A percentile compares a stretch with the other conserved stretches of the same genome.
These are phyloP conservation scores for Abrus precatorius DNA, from an alignment of 306 rosid species.

Conservation along the genomic window DNA sequence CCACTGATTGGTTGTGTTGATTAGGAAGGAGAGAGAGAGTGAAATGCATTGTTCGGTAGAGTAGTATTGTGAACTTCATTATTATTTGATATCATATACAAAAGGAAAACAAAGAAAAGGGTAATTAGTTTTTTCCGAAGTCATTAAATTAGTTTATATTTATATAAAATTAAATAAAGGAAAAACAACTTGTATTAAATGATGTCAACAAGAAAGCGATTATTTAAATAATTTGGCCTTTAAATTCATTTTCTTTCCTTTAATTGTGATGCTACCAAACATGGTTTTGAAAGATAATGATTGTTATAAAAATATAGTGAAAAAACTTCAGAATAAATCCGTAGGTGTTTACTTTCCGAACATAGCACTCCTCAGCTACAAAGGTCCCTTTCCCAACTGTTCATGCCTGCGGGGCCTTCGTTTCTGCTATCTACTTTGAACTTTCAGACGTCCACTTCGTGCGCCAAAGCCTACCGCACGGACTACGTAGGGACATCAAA, in stretches of 20 bases:
- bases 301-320: neutral
- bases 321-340: neutral
- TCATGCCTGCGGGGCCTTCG: conserved; percentile 27
- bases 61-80: neutral
- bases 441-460: conserved; percentile 26
- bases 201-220: neutral
- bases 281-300: neutral
- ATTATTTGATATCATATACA: neutral
- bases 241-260: neutral
- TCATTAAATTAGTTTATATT: neutral
- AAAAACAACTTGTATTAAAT: neutral
- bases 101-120: neutral
- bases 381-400: conserved; percentile 1
- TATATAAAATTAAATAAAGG: neutral
- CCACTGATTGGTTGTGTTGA: conserved; percentile 45
- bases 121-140: too few relatives aligned
- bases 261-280: neutral
- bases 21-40: conserved; percentile 34
- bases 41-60: conserved; percentile 39
- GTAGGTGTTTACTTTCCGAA: neutral
- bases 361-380: neutral
- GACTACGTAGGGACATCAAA: conserved; percentile 13
- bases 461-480: conserved; percentile 39
- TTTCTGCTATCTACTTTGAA: conserved; percentile 13
- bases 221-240: neutral